Percentiles rank a stretch among this genome's conserved stretches.
Evolutionary conservation across 2,329 filamentous ascomycete genomes (phyloP).

Genomic region (Fusarium sp.): DNA sequence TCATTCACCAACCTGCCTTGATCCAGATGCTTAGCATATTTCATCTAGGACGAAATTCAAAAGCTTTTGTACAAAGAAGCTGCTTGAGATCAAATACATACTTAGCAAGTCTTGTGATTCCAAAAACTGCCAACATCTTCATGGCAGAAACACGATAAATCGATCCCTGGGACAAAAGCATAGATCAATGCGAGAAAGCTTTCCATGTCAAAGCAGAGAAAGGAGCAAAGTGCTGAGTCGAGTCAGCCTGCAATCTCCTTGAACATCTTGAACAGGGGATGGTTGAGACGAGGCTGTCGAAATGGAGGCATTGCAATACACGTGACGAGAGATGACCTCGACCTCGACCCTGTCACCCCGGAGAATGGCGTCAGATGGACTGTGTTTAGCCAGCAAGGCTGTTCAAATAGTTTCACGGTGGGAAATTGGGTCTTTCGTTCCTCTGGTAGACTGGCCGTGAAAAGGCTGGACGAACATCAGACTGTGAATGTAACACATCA

Average conservation of each 20-base stretch:
- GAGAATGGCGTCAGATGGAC: slow-evolving; percentile 27
- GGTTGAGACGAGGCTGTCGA: not conserved
- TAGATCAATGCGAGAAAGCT: not conserved
- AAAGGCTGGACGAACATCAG: not conserved
- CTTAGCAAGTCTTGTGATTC: not conserved
- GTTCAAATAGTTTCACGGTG: slow-evolving; percentile 8
- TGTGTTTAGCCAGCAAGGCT: slow-evolving; percentile 8
- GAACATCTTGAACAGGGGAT: not conserved
- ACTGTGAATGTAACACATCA: not conserved
- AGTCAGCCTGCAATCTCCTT: not conserved
- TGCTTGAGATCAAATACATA: not conserved
- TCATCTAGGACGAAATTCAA: not conserved
- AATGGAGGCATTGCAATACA: not conserved
- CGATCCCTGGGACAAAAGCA: not conserved
- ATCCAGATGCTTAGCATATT: not conserved
- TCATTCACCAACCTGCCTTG: not conserved
- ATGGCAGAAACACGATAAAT: not conserved
- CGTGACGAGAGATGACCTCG: not conserved
- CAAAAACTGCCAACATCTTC: not conserved
- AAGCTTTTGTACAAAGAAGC: not conserved
- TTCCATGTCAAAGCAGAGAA: not conserved
- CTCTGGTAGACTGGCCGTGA: not conserved
- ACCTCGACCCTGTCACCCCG: not conserved
- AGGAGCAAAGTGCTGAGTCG: not conserved
- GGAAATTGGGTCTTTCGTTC: slow-evolving; percentile 4